A percentile compares a stretch with the other conserved stretches of the same genome.
Conservation (phyloP, 352 stramenopile genomes). For the Globisporangium lucens region DNA sequence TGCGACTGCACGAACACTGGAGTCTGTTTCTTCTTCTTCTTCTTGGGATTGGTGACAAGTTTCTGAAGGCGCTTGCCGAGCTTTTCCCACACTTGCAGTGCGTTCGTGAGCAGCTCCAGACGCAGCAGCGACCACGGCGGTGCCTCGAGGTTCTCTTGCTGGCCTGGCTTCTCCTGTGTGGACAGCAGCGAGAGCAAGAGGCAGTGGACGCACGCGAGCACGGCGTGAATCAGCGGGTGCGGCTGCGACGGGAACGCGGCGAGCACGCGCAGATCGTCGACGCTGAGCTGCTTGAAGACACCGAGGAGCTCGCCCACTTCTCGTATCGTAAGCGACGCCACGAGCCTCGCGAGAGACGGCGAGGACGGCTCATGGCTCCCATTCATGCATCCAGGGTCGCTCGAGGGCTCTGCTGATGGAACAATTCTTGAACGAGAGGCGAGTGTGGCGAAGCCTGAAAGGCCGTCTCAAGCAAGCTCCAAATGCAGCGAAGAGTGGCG, state of each 20-base stretch:
- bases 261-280: conserved; percentile 42
- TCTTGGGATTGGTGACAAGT: conserved; percentile 19
- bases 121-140: conserved; percentile 48
- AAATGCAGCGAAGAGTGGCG: background rate
- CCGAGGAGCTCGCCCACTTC: conserved; percentile 18
- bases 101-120: conserved; percentile 42
- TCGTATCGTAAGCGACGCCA: background rate
- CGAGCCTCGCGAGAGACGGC: background rate
- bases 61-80: conserved; percentile 36
- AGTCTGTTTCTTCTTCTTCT: conserved; percentile 6
- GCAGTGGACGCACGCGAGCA: conserved; percentile 34
- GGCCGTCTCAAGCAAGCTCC: background rate
- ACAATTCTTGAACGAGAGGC: background rate
- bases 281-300: conserved; percentile 29
- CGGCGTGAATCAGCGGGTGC: conserved; percentile 36
- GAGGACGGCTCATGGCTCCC: conserved; percentile 1
- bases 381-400: conserved; percentile 4
- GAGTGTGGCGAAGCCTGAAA: background rate
- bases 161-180: conserved; percentile 10
- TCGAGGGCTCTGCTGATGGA: background rate
- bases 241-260: conserved; percentile 38
- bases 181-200: conserved; percentile 45
- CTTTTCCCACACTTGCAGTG: conserved; percentile 29
- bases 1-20: conserved; percentile 26
- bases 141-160: conserved; percentile 19